phyloP scores from a whole-genome alignment of 75 land plant genomes.

The Adiantum capillusveneris region DNA sequence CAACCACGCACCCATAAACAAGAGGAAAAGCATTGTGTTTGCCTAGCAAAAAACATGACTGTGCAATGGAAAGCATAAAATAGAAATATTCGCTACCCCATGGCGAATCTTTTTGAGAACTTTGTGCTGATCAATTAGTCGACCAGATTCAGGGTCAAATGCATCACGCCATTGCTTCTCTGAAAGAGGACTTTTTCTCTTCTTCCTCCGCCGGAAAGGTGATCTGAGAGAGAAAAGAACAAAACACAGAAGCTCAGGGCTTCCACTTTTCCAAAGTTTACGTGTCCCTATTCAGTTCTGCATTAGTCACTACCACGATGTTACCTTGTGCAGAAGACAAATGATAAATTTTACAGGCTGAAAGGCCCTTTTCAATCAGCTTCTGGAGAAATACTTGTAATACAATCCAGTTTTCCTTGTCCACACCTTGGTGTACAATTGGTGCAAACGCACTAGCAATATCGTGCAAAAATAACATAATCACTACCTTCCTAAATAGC shows the following conservation, averaged over 20 bases:
- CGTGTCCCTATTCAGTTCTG: too few species aligned
- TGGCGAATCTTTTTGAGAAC: constrained; percentile 19
- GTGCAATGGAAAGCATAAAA: too few species aligned
- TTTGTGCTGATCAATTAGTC: constrained; percentile 11
- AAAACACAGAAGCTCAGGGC: neutral
- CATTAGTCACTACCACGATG: too few species aligned
- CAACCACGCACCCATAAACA: too few species aligned
- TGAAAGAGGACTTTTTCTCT: constrained; percentile 10
- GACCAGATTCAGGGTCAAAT: constrained; percentile 24
- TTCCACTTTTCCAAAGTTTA: neutral
- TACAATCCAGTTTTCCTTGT: neutral
- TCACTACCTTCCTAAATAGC: too few species aligned
- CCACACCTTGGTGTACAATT: too few species aligned
- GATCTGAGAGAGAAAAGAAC: constrained; percentile 3
- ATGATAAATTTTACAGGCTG: neutral
- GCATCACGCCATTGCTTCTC: constrained; percentile 9
- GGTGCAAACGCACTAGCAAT: too few species aligned
- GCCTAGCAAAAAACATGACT: too few species aligned
- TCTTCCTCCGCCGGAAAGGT: constrained; percentile 9
- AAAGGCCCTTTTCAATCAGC: neutral
- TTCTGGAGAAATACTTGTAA: neutral
- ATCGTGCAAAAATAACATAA: too few species aligned
- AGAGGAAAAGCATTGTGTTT: too few species aligned
- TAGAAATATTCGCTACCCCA: constrained; percentile 6
- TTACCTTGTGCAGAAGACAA: too few species aligned